A percentile compares a stretch with the other conserved stretches of the same genome.
These are phyloP conservation scores for Neurospora sp. DNA, from an alignment of 495 filamentous ascomycete species.

Conservation along the genomic window DNA sequence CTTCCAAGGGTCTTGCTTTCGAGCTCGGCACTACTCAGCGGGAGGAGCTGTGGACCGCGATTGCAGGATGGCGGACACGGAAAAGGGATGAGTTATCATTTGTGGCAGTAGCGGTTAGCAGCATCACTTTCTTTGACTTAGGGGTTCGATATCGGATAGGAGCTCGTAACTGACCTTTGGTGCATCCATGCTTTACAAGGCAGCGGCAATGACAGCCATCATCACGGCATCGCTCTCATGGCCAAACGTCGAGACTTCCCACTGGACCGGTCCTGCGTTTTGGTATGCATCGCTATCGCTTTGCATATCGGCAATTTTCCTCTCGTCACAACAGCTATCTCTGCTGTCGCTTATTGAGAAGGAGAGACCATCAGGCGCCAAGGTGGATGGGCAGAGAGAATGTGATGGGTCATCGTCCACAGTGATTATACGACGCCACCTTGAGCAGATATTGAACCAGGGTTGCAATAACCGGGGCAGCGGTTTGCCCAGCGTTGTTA, in stretches of 20 bases:
- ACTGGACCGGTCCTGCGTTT: slow-evolving; percentile 3
- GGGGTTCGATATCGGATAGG: too few species aligned
- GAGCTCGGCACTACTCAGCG: not conserved
- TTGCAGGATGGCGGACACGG: not conserved
- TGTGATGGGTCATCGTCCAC: too few species aligned
- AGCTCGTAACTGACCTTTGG: too few species aligned
- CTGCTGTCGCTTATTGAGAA: not conserved
- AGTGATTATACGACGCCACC: too few species aligned
- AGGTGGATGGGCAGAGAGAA: too few species aligned
- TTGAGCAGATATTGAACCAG: too few species aligned
- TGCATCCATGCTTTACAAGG: too few species aligned
- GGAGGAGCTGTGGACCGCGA: not conserved
- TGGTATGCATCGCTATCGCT: slow-evolving; percentile 1
- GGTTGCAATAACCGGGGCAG: too few species aligned
- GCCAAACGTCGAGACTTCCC: not conserved
- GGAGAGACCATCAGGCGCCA: too few species aligned
- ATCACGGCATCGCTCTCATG: not conserved
- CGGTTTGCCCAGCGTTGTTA: too few species aligned
- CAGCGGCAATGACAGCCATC: not conserved
- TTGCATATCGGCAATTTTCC: not conserved
- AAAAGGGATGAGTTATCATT: not conserved
- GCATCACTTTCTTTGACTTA: not conserved
- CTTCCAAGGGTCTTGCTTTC: not conserved
- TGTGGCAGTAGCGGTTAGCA: not conserved
- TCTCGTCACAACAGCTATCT: not conserved